Conservation (phyloP, 2,329 filamentous ascomycete genomes). For the Aulographum hederae region DNA sequence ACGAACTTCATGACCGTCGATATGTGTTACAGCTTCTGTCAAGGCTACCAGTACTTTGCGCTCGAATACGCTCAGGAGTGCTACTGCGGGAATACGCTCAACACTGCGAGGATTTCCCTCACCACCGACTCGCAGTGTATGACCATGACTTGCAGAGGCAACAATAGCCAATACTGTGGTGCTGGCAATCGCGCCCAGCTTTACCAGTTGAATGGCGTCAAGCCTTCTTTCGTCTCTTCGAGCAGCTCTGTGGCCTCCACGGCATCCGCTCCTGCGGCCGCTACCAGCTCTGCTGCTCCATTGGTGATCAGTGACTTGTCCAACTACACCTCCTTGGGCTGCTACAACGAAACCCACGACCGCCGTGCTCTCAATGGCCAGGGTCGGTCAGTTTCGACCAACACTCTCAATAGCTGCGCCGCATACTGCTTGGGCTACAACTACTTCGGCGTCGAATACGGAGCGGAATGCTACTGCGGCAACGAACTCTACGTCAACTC, state of each 20-base stretch:
- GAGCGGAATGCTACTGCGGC: constrained; percentile 33
- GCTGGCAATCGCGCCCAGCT: constrained; percentile 5
- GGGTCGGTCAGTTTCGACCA: constrained; percentile 18
- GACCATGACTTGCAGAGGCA: constrained; percentile 33
- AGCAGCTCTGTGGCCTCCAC: neutral
- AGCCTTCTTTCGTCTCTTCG: neutral
- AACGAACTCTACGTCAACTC: constrained; percentile 14
- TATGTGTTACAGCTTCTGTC: constrained; percentile 33
- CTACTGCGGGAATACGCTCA: constrained; percentile 27
- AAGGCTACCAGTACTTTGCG: constrained; percentile 35
- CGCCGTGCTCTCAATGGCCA: constrained; percentile 19
- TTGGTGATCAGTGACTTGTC: constrained; percentile 7
- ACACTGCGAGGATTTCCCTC: constrained; percentile 16
- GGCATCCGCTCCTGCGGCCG: constrained; percentile 1
- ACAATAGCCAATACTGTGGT: constrained; percentile 9
- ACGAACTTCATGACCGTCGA: constrained; percentile 31
- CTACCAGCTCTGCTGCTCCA: neutral
- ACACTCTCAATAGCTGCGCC: constrained; percentile 39
- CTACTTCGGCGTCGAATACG: constrained; percentile 41
- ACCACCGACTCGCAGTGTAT: constrained; percentile 36
- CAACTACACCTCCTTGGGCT: constrained; percentile 40
- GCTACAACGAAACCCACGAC: constrained; percentile 29
- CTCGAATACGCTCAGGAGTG: constrained; percentile 34
- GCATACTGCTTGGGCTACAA: constrained; percentile 29
- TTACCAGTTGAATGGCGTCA: constrained; percentile 5